Percentiles rank a stretch among this genome's conserved stretches.
These are phyloP conservation scores for Haematococcus lacustris DNA, from an alignment of 139 green algal species.

Conservation along the genomic window DNA sequence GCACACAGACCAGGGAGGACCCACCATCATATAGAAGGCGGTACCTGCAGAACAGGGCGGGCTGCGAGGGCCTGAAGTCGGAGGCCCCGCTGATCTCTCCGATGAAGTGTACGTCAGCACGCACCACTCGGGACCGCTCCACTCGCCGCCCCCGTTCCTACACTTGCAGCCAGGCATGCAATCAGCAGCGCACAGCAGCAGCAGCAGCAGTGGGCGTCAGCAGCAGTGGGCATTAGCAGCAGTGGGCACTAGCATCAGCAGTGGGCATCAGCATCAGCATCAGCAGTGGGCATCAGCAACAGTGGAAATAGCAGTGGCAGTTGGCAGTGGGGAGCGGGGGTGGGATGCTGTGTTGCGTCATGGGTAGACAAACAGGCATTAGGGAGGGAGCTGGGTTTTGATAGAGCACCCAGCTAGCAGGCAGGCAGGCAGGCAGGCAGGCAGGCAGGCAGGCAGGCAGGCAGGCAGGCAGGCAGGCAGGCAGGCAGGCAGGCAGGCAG, in stretches of 20 bases:
- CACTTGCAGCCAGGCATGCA: background rate
- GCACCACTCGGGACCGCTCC: background rate
- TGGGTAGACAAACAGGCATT: too few relatives aligned
- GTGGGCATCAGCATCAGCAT: background rate
- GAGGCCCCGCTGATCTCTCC: slow-evolving; percentile 24
- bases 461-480: background rate
- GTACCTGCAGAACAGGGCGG: slow-evolving; percentile 22
- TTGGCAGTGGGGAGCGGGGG: too few relatives aligned
- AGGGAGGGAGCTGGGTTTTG: background rate
- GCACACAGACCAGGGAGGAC: too few relatives aligned
- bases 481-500: background rate
- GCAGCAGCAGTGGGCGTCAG: background rate
- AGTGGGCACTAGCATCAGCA: background rate
- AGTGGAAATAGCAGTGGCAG: too few relatives aligned
- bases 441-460: too few relatives aligned
- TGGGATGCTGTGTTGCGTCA: too few relatives aligned
- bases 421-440: too few relatives aligned
- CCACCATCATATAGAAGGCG: slow-evolving; percentile 23
- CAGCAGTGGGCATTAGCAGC: background rate
- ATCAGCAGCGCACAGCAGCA: background rate
- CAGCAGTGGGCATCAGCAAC: background rate
- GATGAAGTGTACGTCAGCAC: slow-evolving; percentile 18
- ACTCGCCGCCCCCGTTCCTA: slow-evolving; percentile 1
- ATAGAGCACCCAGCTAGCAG: background rate
- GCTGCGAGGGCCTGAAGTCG: slow-evolving; percentile 5